phyloP scores from a whole-genome alignment of 306 rosid genomes.

The Prunus salicina region DNA sequence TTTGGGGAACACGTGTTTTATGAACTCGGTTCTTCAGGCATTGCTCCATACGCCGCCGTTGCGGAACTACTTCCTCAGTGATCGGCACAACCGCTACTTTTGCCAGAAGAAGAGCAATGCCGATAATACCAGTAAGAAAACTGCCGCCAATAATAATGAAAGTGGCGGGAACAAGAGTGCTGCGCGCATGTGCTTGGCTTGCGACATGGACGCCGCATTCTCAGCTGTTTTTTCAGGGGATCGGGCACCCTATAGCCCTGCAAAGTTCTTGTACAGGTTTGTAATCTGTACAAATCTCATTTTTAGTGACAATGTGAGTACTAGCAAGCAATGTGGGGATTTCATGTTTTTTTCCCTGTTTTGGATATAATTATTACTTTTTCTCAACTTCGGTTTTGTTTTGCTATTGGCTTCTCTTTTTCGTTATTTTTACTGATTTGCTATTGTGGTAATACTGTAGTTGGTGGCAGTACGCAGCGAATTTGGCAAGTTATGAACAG shows the following conservation, averaged over 20 bases:
- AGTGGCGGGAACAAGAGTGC: conserved; percentile 34
- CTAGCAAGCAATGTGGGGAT: no score
- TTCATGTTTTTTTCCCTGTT: no score
- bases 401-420: not conserved
- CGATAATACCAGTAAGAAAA: conserved; percentile 26
- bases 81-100: conserved; percentile 68
- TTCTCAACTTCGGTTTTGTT: no score
- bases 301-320: not conserved
- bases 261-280: conserved; percentile 85
- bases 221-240: conserved; percentile 79
- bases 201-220: conserved; percentile 80
- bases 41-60: conserved; percentile 90
- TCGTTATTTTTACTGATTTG: not conserved
- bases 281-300: conserved; percentile 4
- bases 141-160: conserved; percentile 16
- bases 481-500: conserved; percentile 92
- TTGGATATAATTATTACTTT: not conserved
- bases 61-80: conserved; percentile 85
- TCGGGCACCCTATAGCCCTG: conserved; percentile 85
- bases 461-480: conserved; percentile 99
- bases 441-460: conserved; percentile 38
- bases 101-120: conserved; percentile 63
- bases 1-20: conserved; percentile 84
- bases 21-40: conserved; percentile 94
- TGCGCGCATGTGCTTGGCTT: conserved; percentile 66